Evolutionary conservation across 352 stramenopile species (phyloP).

Genomic region (Pythium insidiosum): DNA sequence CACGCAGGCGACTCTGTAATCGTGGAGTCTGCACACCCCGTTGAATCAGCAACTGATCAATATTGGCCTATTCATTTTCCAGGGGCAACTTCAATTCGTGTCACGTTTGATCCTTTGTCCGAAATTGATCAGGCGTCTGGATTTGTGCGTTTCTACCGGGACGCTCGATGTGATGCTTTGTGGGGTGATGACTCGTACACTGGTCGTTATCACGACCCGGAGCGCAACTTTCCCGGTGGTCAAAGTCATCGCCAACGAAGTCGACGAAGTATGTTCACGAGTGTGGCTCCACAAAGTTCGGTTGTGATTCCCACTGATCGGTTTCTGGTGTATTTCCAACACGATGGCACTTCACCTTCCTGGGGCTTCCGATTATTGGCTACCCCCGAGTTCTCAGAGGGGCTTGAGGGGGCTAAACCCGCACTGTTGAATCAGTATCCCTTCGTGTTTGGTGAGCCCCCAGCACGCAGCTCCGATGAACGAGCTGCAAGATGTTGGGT

Average conservation of each 20-base stretch:
- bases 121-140: slow-evolving; percentile 51
- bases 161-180: slow-evolving; percentile 47
- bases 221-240: slow-evolving; percentile 65
- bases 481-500: slow-evolving; percentile 53
- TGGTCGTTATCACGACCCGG: slow-evolving; percentile 62
- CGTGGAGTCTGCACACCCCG: slow-evolving; percentile 54
- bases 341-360: slow-evolving; percentile 31
- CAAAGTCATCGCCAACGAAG: slow-evolving; percentile 43
- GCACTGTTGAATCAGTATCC: slow-evolving; percentile 61
- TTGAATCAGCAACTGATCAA: slow-evolving; percentile 37
- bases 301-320: slow-evolving; percentile 59
- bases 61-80: slow-evolving; percentile 70
- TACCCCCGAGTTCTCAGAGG: slow-evolving; percentile 38
- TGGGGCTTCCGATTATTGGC: slow-evolving; percentile 68
- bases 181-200: slow-evolving; percentile 71
- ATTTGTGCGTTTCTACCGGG: slow-evolving; percentile 69
- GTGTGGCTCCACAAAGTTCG: slow-evolving; percentile 10
- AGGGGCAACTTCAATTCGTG: slow-evolving; percentile 54
- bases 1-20: slow-evolving; percentile 38
- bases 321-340: slow-evolving; percentile 73
- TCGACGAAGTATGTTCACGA: slow-evolving; percentile 14
- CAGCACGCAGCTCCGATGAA: slow-evolving; percentile 33
- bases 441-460: slow-evolving; percentile 65
- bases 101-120: slow-evolving; percentile 68
- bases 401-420: too few relatives aligned